Percentiles rank a stretch among this genome's conserved stretches.
These are phyloP conservation scores for Plasmopara viticola DNA, from an alignment of 352 stramenopile genomes.

Conservation along the genomic window DNA sequence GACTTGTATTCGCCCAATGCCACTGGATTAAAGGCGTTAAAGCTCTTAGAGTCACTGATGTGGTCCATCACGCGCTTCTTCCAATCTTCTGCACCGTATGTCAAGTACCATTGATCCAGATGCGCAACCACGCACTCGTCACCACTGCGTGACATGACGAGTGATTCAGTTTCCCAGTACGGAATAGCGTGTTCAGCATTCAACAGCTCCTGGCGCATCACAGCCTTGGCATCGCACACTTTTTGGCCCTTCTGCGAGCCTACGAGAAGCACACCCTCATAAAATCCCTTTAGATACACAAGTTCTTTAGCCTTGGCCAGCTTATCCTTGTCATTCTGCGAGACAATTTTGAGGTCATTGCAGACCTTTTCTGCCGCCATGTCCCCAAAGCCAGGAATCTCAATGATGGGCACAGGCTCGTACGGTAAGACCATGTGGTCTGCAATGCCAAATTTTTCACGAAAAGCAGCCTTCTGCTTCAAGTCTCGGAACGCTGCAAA, in stretches of 20 bases:
- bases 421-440: slow-evolving; percentile 98
- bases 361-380: slow-evolving; percentile 94
- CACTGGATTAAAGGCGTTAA: slow-evolving; percentile 93
- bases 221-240: slow-evolving; percentile 97
- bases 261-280: slow-evolving; percentile 96
- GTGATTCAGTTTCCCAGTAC: slow-evolving; percentile 99
- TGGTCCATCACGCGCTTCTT: slow-evolving; percentile 93
- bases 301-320: slow-evolving; percentile 97
- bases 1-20: slow-evolving; percentile 94
- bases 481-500: slow-evolving; percentile 98
- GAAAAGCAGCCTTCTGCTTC: slow-evolving; percentile 97
- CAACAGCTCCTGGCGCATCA: slow-evolving; percentile 96
- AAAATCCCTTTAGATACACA: slow-evolving; percentile 99
- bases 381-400: slow-evolving; percentile 98
- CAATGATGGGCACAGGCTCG: slow-evolving; percentile 99
- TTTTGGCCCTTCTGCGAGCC: slow-evolving; percentile 94
- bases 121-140: slow-evolving; percentile 99
- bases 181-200: slow-evolving; percentile 90
- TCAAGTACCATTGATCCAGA: slow-evolving; percentile 99
- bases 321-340: slow-evolving; percentile 99
- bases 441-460: slow-evolving; percentile 97
- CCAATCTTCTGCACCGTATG: slow-evolving; percentile 98
- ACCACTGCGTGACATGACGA: slow-evolving; percentile 94
- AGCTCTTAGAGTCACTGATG: slow-evolving; percentile 88
- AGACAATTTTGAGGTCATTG: slow-evolving; percentile 97